Base-by-base conservation (phyloP, 352 stramenopile species). In the Globisporangium echinulatum region DNA sequence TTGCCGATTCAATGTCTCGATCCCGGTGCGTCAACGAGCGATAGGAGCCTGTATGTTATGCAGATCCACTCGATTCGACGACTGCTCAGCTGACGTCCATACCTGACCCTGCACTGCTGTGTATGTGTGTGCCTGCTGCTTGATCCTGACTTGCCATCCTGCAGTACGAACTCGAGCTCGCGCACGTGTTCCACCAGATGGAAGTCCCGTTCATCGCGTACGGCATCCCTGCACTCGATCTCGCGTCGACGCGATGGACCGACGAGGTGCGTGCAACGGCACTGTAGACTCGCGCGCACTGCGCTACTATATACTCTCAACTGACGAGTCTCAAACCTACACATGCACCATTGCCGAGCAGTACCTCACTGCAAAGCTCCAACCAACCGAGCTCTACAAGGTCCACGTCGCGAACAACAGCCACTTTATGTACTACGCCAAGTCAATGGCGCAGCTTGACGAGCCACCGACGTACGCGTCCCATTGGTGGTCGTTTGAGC, bases 351-450 rank as follows among this genome's bases (percentile, higher is more conserved):
- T 15, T 46, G 15, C 13, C 17, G 17, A n/a, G 19, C 59, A 75
- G 61, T 94, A 93, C 48, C 47, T 81, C 52, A 79, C 72, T 17
- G 58, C 78, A 52, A 53, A 81, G 56, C 74, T 85, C 25, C 58
- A 63, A 25, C 58, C 65, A 11, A 60, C 66, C 1, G 59, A 76
- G 52, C n/a, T 51, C 5, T 88, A 83, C 64, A 80, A 79, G 38
- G 74, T 88, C n/a, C 71, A 94, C 49, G 76, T 82, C 8, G 66
- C 80, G 9, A 96, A 96, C 42, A 62, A 74, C 56, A 97, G 96
- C 64, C 94, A 98, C 66, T 98, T 98, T 64, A 97, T 99, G 90
- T 98, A 97, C 69, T 98, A 85, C 69, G 73, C 77, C 15, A 85
- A 82, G 56, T 69, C 59, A 14, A 63, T 63, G 36, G 64, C 74